phyloP scores from a whole-genome alignment of 805 yeast species.

The Kockiozyma suomiensis region DNA sequence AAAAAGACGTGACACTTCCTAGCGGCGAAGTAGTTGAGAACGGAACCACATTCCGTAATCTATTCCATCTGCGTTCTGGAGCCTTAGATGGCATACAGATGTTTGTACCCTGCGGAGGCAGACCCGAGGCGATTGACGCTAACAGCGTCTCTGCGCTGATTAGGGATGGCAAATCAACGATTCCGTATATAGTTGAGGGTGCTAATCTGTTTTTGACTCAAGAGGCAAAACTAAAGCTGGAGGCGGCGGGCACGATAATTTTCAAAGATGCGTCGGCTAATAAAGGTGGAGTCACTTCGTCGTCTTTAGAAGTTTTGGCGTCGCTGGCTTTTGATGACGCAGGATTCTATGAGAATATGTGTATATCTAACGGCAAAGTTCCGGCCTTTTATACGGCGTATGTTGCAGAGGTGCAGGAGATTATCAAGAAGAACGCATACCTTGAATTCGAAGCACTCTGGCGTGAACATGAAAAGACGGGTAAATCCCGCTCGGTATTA shows the following conservation, averaged over 20 bases:
- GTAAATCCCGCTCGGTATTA: slow-evolving; percentile 59
- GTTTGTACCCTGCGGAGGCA: slow-evolving; percentile 98
- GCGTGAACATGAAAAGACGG: slow-evolving; percentile 68
- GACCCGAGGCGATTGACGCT: slow-evolving; percentile 93
- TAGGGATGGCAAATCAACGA: slow-evolving; percentile 72
- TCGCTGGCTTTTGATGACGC: slow-evolving; percentile 88
- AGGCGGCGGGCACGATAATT: slow-evolving; percentile 80
- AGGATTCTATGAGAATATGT: slow-evolving; percentile 78
- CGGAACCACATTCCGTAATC: slow-evolving; percentile 89
- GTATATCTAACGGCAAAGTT: slow-evolving; percentile 56
- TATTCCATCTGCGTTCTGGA: slow-evolving; percentile 77
- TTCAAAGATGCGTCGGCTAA: slow-evolving; percentile 97
- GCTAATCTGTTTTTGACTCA: slow-evolving; percentile 96
- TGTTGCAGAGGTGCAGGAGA: slow-evolving; percentile 78
- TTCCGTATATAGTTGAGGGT: slow-evolving; percentile 94
- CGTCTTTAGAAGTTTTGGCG: slow-evolving; percentile 92
- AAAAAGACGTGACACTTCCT: slow-evolving; percentile 75
- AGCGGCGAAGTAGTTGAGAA: slow-evolving; percentile 72
- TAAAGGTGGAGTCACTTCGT: slow-evolving; percentile 98
- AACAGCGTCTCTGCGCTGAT: slow-evolving; percentile 74
- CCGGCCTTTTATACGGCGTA: slow-evolving; percentile 82
- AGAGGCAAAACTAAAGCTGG: slow-evolving; percentile 83
- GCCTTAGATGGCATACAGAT: slow-evolving; percentile 68
- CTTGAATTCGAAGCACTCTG: slow-evolving; percentile 86
- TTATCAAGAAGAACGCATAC: slow-evolving; percentile 75